Percentiles rank a stretch among this genome's conserved stretches.
phyloP scores from a whole-genome alignment of 2,329 filamentous ascomycete species.

The Aspergillus texensis region DNA sequence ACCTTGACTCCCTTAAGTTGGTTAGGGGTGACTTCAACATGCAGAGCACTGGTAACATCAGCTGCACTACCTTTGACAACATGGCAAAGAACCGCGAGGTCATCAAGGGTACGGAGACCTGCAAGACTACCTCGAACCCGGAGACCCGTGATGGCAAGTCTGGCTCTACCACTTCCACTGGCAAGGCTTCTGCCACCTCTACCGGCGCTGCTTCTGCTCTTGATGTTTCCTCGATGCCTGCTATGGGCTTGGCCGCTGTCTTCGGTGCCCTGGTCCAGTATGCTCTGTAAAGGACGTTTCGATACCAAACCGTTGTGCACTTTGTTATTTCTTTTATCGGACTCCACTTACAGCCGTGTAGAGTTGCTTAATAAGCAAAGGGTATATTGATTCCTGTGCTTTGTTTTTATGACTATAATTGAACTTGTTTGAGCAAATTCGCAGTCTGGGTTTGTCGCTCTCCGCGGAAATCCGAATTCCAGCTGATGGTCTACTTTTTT shows the following conservation, averaged over 20 bases:
- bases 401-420: constrained; percentile 48
- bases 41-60: constrained; percentile 66
- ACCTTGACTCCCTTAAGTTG: constrained; percentile 66
- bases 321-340: constrained; percentile 33
- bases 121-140: constrained; percentile 44
- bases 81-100: constrained; percentile 39
- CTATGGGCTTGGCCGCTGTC: constrained; percentile 46
- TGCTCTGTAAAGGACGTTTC: constrained; percentile 47
- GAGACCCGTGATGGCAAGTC: constrained; percentile 37
- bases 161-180: constrained; percentile 30
- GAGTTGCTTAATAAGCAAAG: constrained; percentile 42
- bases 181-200: constrained; percentile 31
- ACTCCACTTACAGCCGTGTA: constrained; percentile 33
- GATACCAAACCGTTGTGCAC: constrained; percentile 29
- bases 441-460: constrained; percentile 21
- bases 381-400: constrained; percentile 32
- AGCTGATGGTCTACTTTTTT: background rate
- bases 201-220: constrained; percentile 42
- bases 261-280: constrained; percentile 50
- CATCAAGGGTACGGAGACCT: constrained; percentile 53
- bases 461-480: background rate
- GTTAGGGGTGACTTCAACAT: constrained; percentile 74
- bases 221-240: constrained; percentile 38
- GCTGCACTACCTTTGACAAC: constrained; percentile 58
- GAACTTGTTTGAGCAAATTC: constrained; percentile 37